Evolutionary conservation across 306 rosid genomes (phyloP).

Genomic region (Corylus americana): DNA sequence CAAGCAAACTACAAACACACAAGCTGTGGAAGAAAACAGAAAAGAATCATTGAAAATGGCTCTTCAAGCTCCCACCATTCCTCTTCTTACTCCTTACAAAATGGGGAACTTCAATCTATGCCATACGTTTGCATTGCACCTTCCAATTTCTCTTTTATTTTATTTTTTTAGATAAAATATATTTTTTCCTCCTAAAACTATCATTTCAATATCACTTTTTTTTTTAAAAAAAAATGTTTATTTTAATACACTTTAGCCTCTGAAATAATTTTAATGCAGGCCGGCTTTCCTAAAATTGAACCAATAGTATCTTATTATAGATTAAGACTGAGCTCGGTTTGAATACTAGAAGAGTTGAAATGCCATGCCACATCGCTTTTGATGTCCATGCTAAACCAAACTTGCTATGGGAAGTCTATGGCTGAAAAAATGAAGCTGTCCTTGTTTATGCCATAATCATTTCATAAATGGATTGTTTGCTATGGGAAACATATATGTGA

Average conservation of each 20-base stretch:
- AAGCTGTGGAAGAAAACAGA: background rate
- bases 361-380: no score
- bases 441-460: background rate
- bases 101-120: constrained; percentile 35
- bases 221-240: no score
- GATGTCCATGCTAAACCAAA: no score
- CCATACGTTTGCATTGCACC: constrained; percentile 8
- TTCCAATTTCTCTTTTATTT: background rate
- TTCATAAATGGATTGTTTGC: background rate
- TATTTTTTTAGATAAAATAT: background rate
- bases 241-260: no score
- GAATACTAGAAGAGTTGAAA: no score
- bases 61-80: constrained; percentile 5
- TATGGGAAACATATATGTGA: background rate
- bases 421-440: background rate
- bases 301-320: no score
- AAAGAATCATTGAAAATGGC: background rate
- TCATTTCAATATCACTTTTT: no score
- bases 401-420: no score
- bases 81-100: constrained; percentile 30
- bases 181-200: background rate
- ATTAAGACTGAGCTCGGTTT: no score
- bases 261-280: no score
- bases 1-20: background rate
- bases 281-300: no score